These are phyloP conservation scores for Neonectria magnoliae DNA, from an alignment of 2,329 filamentous ascomycete species.

Conservation along the genomic window DNA sequence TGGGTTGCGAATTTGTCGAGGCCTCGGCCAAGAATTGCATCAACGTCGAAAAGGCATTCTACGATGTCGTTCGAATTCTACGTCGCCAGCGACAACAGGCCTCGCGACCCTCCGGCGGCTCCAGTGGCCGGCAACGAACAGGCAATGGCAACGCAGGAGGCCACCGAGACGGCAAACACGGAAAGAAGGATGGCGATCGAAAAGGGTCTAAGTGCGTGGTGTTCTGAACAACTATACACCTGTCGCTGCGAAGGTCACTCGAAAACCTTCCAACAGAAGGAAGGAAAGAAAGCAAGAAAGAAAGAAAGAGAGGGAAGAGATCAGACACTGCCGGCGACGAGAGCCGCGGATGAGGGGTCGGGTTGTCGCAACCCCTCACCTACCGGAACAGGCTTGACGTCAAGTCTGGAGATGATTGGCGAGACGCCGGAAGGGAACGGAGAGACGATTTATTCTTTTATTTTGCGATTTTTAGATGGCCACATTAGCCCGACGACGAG, in stretches of 20 bases:
- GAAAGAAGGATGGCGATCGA: constrained; percentile 50
- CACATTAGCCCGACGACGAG: constrained; percentile 38
- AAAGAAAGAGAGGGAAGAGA: constrained; percentile 19
- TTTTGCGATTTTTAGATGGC: constrained; percentile 43
- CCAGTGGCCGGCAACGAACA: constrained; percentile 51
- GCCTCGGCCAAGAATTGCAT: constrained; percentile 98
- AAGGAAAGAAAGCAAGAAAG: constrained; percentile 27
- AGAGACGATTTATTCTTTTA: constrained; percentile 38
- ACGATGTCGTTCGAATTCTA: constrained; percentile 93
- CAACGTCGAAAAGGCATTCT: constrained; percentile 98
- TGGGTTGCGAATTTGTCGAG: constrained; percentile 96
- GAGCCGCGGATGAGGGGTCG: constrained; percentile 33
- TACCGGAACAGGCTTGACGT: constrained; percentile 34
- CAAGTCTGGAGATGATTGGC: constrained; percentile 37
- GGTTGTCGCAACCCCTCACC: constrained; percentile 32
- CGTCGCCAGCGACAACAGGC: constrained; percentile 79
- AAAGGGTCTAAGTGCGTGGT: constrained; percentile 50
- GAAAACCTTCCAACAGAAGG: constrained; percentile 26
- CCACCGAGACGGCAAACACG: constrained; percentile 45
- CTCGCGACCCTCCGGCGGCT: constrained; percentile 50
- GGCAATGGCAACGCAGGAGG: constrained; percentile 49
- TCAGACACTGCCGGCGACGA: constrained; percentile 27
- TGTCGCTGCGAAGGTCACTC: constrained; percentile 4
- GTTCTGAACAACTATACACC: constrained; percentile 47
- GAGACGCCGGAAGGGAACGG: constrained; percentile 36